Base-by-base conservation (phyloP, 805 yeast species). In the Saturnispora dispora region DNA sequence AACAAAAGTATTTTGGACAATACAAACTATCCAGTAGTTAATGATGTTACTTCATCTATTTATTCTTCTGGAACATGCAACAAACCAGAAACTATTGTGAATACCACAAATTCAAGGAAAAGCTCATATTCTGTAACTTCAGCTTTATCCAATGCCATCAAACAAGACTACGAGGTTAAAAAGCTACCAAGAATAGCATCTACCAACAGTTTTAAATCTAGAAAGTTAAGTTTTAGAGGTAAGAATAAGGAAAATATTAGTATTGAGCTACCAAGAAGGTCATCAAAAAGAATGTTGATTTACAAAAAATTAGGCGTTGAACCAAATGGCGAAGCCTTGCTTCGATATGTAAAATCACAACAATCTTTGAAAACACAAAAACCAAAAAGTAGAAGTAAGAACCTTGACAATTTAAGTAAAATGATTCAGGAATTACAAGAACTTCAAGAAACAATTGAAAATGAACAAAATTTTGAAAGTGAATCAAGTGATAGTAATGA, bases 241-340 rank as follows among this genome's bases (percentile, higher is more conserved):
- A 47, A 46, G 9, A 33, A 7, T n/a, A 23, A 17, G 22, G 3
- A 35, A 41, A 20, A 45, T 13, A 7, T 37, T 30, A 17, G 44
- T 36, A 15, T 25, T 52, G n/a, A 30, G 46, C 39, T 55, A 30
- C 58, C 58, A 11, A 49, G 53, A 47, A 50, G 58, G 40, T 53
- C 53, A 22, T 53, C 58, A 2, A 55, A 51, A 41, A 40, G 58
- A 27, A 23, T 54, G 33, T 18, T 18, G 5, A 41, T 46, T 23
- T 35, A 36, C 32, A 15, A 37, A 36, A 17, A 51, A 10, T 17
- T 49, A 22, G 52, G 52, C 20, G 52, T 44, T n/a, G 48, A 36
- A 28, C 52, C 52, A 37, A 37, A 49, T n/a, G 39, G 47, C 4
- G 33, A 32, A 10, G 45, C 39, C 3, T 23, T 49, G 10, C 37